Base-by-base conservation (phyloP, 2,329 filamentous ascomycete species). In the Sclerotinia glacialis region DNA sequence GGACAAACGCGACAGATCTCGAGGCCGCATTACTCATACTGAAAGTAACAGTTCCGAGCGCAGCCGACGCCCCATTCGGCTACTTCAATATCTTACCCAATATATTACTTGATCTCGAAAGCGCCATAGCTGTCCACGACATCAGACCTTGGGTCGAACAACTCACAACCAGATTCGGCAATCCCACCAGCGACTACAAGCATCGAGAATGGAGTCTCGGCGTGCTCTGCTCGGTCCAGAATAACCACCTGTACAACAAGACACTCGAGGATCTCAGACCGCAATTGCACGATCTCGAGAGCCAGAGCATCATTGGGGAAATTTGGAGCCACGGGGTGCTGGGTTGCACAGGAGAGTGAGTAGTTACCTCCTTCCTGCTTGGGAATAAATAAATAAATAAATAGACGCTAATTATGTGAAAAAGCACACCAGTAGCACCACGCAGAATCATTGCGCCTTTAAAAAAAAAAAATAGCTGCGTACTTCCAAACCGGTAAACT, bases 401-500 rank as follows among this genome's bases (percentile, higher is more conserved):
- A 5, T 23, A 11, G 18, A 26, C 6, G 34, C 34, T 42, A 37
- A 26, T 16, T n/a, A 26, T 4, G 23, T 56, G 2, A n/a, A n/a
- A 42, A 56, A 69, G 69, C 67, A 70, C 47, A 63, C 55, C 7
- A 67, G 55, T 2, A 49, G 58, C 5, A 42, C 46, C 6, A 23
- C 54, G 4, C 44, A 46, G 26, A 72, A 71, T 21, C 52, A 47
- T 23, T 71, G 69, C 47, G 50, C 62, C 2, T 40, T 53, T 21
- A n/a, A n/a, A n/a, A n/a, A n/a, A 37, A 2, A 34, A 72, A 72
- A 47, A 64, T 70, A 21, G 54, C 46, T 18, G 23, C 31, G 2
- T 72, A 60, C 47, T 68, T 72, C n/a, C 63, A 69, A 46, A 67
- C 52, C 5, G 67, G 65, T 12, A 34, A 55, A 21, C 23, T 71